Conservation (phyloP, 768 basidiomycete genomes). For the Tephrocybe sp. region DNA sequence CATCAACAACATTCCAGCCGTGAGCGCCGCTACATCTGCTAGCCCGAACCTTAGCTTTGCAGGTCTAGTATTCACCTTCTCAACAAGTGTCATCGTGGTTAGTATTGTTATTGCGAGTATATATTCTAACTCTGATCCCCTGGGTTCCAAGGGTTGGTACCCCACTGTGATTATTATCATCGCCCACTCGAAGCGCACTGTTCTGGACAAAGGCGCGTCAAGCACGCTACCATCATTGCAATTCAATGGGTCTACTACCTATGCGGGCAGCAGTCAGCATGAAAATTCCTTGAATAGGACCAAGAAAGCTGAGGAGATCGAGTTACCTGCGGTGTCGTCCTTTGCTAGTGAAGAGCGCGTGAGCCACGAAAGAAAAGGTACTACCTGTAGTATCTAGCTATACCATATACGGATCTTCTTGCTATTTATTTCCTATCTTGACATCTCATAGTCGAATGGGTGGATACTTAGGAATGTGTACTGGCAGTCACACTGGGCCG, state of each 20-base stretch:
- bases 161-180: slow-evolving; percentile 4
- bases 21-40: not conserved
- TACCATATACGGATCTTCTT: not conserved
- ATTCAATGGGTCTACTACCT: not conserved
- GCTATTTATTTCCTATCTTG: not conserved
- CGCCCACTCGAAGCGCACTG: slow-evolving; percentile 5
- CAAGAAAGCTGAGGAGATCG: not conserved
- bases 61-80: slow-evolving; percentile 4
- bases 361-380: not conserved
- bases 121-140: not conserved
- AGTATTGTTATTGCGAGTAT: not conserved
- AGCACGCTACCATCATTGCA: not conserved
- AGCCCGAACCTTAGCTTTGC: slow-evolving; percentile 7
- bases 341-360: not conserved
- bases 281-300: not conserved
- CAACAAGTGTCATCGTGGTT: slow-evolving; percentile 8
- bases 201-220: not conserved
- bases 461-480: too few species aligned
- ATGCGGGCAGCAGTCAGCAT: not conserved
- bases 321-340: not conserved
- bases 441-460: too few species aligned
- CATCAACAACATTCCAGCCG: slow-evolving; percentile 1
- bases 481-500: too few species aligned
- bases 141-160: slow-evolving; percentile 3
- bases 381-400: not conserved